phyloP scores from a whole-genome alignment of 2,329 filamentous ascomycete genomes.

The Pestalotiopsis sp. region DNA sequence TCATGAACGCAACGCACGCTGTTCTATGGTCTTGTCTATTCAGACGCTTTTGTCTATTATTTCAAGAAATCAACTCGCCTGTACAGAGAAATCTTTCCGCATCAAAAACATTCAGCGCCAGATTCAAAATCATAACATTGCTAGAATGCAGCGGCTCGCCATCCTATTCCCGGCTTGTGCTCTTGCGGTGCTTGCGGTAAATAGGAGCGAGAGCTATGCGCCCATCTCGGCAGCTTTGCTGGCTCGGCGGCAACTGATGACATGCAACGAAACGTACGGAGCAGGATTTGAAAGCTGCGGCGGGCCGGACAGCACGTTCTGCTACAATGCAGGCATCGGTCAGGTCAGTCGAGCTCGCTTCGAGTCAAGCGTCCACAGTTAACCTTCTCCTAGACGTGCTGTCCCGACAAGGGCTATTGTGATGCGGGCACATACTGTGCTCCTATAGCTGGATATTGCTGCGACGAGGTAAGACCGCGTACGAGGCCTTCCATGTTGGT shows the following conservation, averaged over 20 bases:
- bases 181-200: slow-evolving; percentile 16
- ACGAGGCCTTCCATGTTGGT: neutral
- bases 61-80: neutral
- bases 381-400: slow-evolving; percentile 32
- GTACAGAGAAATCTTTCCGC: neutral
- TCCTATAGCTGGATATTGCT: slow-evolving; percentile 38
- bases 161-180: slow-evolving; percentile 18
- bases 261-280: slow-evolving; percentile 36
- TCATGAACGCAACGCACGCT: neutral
- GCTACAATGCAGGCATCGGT: slow-evolving; percentile 33
- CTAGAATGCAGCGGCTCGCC: slow-evolving; percentile 20
- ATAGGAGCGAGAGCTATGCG: slow-evolving; percentile 18
- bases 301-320: slow-evolving; percentile 27
- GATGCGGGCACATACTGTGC: slow-evolving; percentile 35
- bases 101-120: neutral
- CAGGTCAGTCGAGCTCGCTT: slow-evolving; percentile 27
- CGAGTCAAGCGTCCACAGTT: neutral
- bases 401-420: slow-evolving; percentile 36
- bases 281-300: slow-evolving; percentile 31
- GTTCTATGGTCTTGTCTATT: neutral
- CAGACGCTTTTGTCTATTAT: neutral
- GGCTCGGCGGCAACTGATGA: slow-evolving; percentile 24
- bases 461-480: slow-evolving; percentile 31
- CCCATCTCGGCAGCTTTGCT: slow-evolving; percentile 15
- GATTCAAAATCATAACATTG: neutral